These are phyloP conservation scores for Lanzia echinophila DNA, from an alignment of 2,329 filamentous ascomycete genomes.

Conservation along the genomic window DNA sequence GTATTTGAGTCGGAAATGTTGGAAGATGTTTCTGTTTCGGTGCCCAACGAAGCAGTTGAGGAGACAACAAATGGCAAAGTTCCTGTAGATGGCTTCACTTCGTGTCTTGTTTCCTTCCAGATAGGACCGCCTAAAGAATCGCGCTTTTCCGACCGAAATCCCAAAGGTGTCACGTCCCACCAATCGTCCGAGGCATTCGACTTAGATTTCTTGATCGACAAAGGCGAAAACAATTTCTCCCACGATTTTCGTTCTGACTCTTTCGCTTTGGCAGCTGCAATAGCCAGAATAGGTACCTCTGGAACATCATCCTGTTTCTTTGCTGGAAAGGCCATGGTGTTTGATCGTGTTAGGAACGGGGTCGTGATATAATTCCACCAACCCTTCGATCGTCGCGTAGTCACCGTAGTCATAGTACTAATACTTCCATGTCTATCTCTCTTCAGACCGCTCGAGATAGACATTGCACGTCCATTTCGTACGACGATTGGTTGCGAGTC, in stretches of 20 bases:
- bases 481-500: constrained; percentile 45
- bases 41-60: constrained; percentile 15
- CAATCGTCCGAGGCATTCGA: constrained; percentile 32
- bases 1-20: constrained; percentile 7
- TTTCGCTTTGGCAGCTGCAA: constrained; percentile 26
- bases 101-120: constrained; percentile 23
- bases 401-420: constrained; percentile 25
- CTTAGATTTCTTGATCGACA: constrained; percentile 25
- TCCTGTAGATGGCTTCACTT: constrained; percentile 22
- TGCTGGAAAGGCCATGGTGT: constrained; percentile 24
- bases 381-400: constrained; percentile 52
- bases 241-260: constrained; percentile 23
- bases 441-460: constrained; percentile 18
- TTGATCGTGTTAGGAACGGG: constrained; percentile 47
- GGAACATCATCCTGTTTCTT: constrained; percentile 17
- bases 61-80: constrained; percentile 22
- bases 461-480: constrained; percentile 35
- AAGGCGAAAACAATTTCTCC: constrained; percentile 30
- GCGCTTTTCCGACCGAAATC: constrained; percentile 15
- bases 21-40: constrained; percentile 10
- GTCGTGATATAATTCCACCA: constrained; percentile 77
- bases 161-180: constrained; percentile 29
- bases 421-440: constrained; percentile 21
- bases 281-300: constrained; percentile 31
- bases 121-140: constrained; percentile 13